Conservation (phyloP, 139 green algal species). For the Chlamydomonas sp. region DNA sequence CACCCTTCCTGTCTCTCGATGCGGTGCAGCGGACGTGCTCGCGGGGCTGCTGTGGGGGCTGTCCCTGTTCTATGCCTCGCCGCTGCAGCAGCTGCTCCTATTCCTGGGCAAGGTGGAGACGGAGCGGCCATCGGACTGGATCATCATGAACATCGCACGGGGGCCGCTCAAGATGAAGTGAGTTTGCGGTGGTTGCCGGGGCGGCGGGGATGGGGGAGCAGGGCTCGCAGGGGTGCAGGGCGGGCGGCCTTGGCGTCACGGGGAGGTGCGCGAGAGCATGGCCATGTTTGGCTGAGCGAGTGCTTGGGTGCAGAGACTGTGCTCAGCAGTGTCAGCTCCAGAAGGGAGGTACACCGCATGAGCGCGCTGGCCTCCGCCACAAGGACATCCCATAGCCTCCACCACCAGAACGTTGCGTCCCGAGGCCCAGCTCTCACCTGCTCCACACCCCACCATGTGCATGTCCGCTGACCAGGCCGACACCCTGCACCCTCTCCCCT, state of each 20-base stretch:
- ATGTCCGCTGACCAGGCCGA: not conserved
- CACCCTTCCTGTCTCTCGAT: not conserved
- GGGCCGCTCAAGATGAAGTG: slow-evolving; percentile 15
- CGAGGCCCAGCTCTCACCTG: too few relatives aligned
- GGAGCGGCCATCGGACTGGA: slow-evolving; percentile 77
- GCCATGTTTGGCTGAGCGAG: too few relatives aligned
- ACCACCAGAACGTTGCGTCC: too few relatives aligned
- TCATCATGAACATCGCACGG: slow-evolving; percentile 32
- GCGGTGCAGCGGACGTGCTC: slow-evolving; percentile 48
- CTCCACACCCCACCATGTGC: too few relatives aligned
- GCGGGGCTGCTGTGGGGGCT: slow-evolving; percentile 65
- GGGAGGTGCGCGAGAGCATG: too few relatives aligned
- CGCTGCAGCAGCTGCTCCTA: slow-evolving; percentile 78
- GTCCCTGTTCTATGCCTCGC: slow-evolving; percentile 67
- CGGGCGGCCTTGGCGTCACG: too few relatives aligned
- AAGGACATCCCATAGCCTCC: too few relatives aligned
- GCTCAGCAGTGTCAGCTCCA: too few relatives aligned
- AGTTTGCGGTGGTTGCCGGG: not conserved
- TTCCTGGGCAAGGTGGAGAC: slow-evolving; percentile 83
- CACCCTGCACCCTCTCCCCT: not conserved
- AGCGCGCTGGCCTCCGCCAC: too few relatives aligned
- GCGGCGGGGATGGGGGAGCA: not conserved
- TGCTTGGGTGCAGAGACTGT: too few relatives aligned
- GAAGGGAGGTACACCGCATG: too few relatives aligned
- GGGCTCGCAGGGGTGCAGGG: not conserved